Percentiles rank a stretch among this genome's conserved stretches.
Evolutionary conservation across 345 rosid genomes (phyloP).

Genomic region (Eucalyptus leucophloia): DNA sequence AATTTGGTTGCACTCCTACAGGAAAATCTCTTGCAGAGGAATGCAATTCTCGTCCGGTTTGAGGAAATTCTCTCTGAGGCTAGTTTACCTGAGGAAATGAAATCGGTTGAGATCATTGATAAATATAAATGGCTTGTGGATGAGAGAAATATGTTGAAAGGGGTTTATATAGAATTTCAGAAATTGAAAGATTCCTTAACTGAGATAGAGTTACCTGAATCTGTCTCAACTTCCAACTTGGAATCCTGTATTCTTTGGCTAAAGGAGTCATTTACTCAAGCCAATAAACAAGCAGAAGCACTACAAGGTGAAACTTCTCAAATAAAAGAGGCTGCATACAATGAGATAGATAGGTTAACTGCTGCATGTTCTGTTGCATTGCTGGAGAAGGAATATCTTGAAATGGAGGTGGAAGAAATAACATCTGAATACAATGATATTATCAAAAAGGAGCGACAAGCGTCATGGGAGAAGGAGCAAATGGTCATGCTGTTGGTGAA

Average conservation of each 20-base stretch:
- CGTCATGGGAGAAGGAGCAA: slow-evolving; percentile 44
- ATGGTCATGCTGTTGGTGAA: slow-evolving; percentile 41
- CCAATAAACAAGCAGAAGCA: slow-evolving; percentile 32
- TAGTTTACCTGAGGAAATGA: slow-evolving; percentile 44
- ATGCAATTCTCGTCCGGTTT: slow-evolving; percentile 33
- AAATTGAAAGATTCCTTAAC: slow-evolving; percentile 47
- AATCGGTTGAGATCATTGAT: slow-evolving; percentile 35
- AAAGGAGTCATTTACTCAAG: slow-evolving; percentile 42
- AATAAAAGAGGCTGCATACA: slow-evolving; percentile 22
- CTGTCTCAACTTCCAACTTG: slow-evolving; percentile 33
- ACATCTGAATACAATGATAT: slow-evolving; percentile 22
- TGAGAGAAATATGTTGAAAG: slow-evolving; percentile 46
- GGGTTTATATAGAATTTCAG: slow-evolving; percentile 30
- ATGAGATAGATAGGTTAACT: slow-evolving; percentile 42
- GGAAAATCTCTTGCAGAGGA: slow-evolving; percentile 39
- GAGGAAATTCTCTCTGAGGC: slow-evolving; percentile 38
- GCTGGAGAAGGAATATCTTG: slow-evolving; percentile 50
- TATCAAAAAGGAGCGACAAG: slow-evolving; percentile 21
- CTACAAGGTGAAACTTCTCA: slow-evolving; percentile 37
- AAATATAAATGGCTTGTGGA: slow-evolving; percentile 53
- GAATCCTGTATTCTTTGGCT: slow-evolving; percentile 58
- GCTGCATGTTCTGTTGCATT: slow-evolving; percentile 41
- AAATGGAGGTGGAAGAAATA: slow-evolving; percentile 32
- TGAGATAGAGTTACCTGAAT: slow-evolving; percentile 51
- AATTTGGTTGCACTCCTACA: slow-evolving; percentile 44